These are phyloP conservation scores for Daldinia decipiens DNA, from an alignment of 495 filamentous ascomycete species.

Conservation along the genomic window DNA sequence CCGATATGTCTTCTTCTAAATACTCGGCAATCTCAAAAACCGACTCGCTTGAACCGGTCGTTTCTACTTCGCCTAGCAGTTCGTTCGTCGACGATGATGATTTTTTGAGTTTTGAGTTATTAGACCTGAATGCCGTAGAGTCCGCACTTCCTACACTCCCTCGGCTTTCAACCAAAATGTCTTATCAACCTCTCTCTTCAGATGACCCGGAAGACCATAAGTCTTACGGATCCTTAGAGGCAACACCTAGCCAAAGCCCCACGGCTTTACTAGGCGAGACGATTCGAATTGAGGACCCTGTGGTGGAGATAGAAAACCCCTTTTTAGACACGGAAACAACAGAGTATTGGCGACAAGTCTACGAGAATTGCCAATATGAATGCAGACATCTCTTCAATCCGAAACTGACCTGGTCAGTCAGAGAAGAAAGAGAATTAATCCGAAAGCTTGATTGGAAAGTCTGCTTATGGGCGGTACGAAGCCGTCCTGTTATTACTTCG, in stretches of 20 bases:
- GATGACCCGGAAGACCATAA: constrained; percentile 41
- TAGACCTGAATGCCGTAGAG: constrained; percentile 26
- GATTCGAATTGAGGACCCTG: constrained; percentile 27
- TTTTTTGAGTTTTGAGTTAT: constrained; percentile 30
- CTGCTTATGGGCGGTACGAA: constrained; percentile 61
- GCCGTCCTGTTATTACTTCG: constrained; percentile 26
- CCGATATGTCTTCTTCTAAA: constrained; percentile 28
- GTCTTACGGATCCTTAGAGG: constrained; percentile 36
- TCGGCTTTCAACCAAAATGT: constrained; percentile 40
- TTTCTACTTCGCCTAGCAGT: constrained; percentile 25
- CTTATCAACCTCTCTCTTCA: constrained; percentile 40
- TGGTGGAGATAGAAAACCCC: constrained; percentile 47
- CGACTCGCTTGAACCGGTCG: constrained; percentile 9
- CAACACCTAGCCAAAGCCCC: constrained; percentile 25
- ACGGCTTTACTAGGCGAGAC: constrained; percentile 32
- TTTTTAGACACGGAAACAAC: constrained; percentile 46
- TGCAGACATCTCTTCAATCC: constrained; percentile 65
- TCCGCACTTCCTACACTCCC: constrained; percentile 7
- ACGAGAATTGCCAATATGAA: constrained; percentile 53
- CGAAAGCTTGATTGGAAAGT: constrained; percentile 63
- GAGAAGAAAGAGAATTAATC: constrained; percentile 63
- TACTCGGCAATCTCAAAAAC: constrained; percentile 15
- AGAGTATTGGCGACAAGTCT: constrained; percentile 46
- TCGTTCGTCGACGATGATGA: constrained; percentile 6
- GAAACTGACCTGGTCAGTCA: constrained; percentile 60